A percentile compares a stretch with the other conserved stretches of the same genome.
These are phyloP conservation scores for Lyophyllum semitale DNA, from an alignment of 768 basidiomycete genomes.

Conservation along the genomic window DNA sequence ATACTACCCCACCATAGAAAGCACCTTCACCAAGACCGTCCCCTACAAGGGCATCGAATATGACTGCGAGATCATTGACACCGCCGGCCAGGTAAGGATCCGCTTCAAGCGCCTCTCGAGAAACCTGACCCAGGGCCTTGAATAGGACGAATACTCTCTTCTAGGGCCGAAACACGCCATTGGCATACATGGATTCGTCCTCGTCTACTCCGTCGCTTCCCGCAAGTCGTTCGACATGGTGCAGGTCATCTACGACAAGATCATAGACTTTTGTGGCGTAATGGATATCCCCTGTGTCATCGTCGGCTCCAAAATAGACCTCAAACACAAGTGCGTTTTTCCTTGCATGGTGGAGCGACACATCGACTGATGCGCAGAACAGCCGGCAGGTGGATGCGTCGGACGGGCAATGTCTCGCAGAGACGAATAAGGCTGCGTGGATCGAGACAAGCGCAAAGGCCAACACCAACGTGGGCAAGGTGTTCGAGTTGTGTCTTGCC, in stretches of 20 bases:
- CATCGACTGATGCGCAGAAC: conserved; percentile 15
- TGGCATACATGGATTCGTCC: conserved; percentile 91
- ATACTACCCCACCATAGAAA: conserved; percentile 93
- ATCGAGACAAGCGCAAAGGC: conserved; percentile 85
- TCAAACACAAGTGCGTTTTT: conserved; percentile 66
- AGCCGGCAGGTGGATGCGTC: conserved; percentile 66
- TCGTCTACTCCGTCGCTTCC: conserved; percentile 89
- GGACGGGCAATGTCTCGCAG: conserved; percentile 75
- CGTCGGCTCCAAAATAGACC: conserved; percentile 87
- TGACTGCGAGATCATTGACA: conserved; percentile 93
- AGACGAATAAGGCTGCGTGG: conserved; percentile 70
- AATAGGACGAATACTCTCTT: conserved; percentile 88
- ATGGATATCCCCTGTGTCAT: conserved; percentile 87
- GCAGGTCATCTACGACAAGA: conserved; percentile 89
- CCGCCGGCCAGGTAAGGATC: conserved; percentile 82
- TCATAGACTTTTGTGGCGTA: conserved; percentile 82
- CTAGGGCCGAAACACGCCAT: conserved; percentile 88
- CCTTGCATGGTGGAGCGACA: conserved; percentile 7
- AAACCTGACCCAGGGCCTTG: conserved; percentile 1
- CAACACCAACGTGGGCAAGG: conserved; percentile 77
- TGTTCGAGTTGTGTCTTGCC: conserved; percentile 78
- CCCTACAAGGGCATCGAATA: conserved; percentile 80
- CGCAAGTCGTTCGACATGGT: conserved; percentile 91
- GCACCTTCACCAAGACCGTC: conserved; percentile 73
- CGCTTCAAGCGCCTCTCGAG: conserved; percentile 5